Base-by-base conservation (phyloP, 495 filamentous ascomycete species). In the Immersiella caudata region DNA sequence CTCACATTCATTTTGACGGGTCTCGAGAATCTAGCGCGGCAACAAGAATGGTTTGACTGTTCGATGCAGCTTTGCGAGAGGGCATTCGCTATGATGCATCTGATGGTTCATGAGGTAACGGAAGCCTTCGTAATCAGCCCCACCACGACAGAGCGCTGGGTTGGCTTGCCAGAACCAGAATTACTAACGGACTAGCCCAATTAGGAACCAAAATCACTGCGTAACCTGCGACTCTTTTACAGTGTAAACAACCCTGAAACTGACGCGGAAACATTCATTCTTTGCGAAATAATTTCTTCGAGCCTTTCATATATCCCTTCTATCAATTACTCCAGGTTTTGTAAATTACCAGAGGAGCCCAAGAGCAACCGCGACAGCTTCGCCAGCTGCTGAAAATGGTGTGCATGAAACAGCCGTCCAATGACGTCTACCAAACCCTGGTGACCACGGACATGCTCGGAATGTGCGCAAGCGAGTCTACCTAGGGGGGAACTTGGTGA, bases 1-100 rank as follows among this genome's bases (percentile, higher is more conserved):
- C 74, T 73, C 62, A 80, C 76, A 73, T 81, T 81, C 77, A 82
- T 80, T 25, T 11, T 49, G 26, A 33, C 63, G 33, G 29, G 24
- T n/a, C 27, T 20, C 20, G 14, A 21, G 20, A n/a, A 9, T 55
- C 25, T 24, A 2, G 7, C 21, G 52, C 52, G 3, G 16, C 14
- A 18, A 14, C 14, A 46, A 12, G 40, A 46, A 14, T 46, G 40
- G 40, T 4, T 46, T 33, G 40, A 18, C 14, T 12, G 40, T 46
- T 18, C 40, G 40, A 46, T 46, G 14, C 16, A 46, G 40, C 40
- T 46, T 46, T 14, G 11, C 4, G 40, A 46, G 40, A 4, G 14
- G 11, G 40, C 16, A 14, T 12, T 14, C 11, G 16, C 40, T 46
- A 12, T 2, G 40, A 14, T 46, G 40, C 40, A 2, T 46, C 14